These are phyloP conservation scores for Pythium scleroteichum DNA, from an alignment of 352 stramenopile species.

Conservation along the genomic window DNA sequence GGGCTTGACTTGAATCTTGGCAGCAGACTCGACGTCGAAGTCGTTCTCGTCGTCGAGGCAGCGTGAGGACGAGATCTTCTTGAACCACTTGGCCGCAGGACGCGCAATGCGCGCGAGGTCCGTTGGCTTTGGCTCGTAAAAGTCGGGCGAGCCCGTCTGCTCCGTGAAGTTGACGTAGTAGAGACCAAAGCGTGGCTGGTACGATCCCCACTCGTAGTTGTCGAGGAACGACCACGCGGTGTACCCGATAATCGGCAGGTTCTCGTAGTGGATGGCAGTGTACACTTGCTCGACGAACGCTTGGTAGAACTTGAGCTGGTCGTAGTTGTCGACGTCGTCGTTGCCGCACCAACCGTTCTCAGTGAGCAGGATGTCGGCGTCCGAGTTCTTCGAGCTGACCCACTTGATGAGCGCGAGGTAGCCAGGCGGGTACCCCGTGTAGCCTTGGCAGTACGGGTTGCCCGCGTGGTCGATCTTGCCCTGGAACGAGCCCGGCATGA, in stretches of 20 bases:
- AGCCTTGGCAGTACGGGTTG: slow-evolving; percentile 38
- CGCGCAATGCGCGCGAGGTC: slow-evolving; percentile 41
- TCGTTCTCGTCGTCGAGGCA: not conserved
- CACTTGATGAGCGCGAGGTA: slow-evolving; percentile 54
- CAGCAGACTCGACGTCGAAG: not conserved
- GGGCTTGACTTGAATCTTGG: no score
- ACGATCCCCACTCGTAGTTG: slow-evolving; percentile 94
- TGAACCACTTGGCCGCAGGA: slow-evolving; percentile 57
- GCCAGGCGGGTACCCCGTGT: slow-evolving; percentile 48
- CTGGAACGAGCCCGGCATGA: slow-evolving; percentile 58
- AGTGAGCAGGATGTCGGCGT: slow-evolving; percentile 51
- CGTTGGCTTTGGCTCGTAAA: slow-evolving; percentile 23
- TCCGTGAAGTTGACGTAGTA: slow-evolving; percentile 64
- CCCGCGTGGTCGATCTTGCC: slow-evolving; percentile 36
- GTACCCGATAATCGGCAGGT: slow-evolving; percentile 76
- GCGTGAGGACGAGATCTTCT: slow-evolving; percentile 28
- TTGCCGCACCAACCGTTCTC: slow-evolving; percentile 71
- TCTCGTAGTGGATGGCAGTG: slow-evolving; percentile 46
- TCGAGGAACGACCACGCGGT: slow-evolving; percentile 94
- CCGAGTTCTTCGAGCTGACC: slow-evolving; percentile 41
- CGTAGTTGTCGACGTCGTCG: slow-evolving; percentile 44
- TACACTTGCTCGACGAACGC: slow-evolving; percentile 56
- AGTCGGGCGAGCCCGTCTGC: slow-evolving; percentile 33
- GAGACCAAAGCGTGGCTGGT: slow-evolving; percentile 58
- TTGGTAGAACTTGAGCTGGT: slow-evolving; percentile 65